Evolutionary conservation across 257 asterid genomes (phyloP), one percentile per base, ranked within the genome.

Genomic region (Fraxinus excelsior): DNA sequence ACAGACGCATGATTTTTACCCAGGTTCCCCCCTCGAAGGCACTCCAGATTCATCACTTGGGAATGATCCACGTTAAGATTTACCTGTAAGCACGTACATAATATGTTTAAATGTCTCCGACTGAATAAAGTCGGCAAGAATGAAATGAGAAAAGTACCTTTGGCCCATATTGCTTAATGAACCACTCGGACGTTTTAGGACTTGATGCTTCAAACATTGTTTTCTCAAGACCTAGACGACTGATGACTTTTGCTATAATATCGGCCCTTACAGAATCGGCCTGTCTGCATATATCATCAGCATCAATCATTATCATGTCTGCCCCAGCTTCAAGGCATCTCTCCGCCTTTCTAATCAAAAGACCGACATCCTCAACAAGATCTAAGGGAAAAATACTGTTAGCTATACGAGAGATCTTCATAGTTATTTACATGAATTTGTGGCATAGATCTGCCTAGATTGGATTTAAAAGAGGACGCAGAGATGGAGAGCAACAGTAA

Each of bases 321-420:
- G 98, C 97, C 26, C 99, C 99, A 62, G 97, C 98, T 88, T 95
- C 96, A 81, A 95, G 89, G 87, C 99, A 95, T 85, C 99, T 93
- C 84, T 95, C 99, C 1, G 99, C 97, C 85, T 88, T 91, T 84
- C 96, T 87, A 67, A 91, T 87, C 87, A 94, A 72, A 72, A 91
- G 92, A 85, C 91, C 86, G 3, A 92, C 97, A 86, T 94, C 97
- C 88, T 94, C 97, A 76, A 94, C 92, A 79, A 87, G 81, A 78
- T 94, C 99, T 94, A 88, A 82, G 71, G 67, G 71, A 34, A 72
- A 76, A 74, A 69, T 28, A 71, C 75, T 19, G 65, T 75, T 74
- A 69, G 26, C 40, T 23, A 70, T 21, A 38, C 25, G 29, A 67
- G n/a, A 53, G 76, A 62, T 8, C 9, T 9, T 10, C 32, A 7